Percentiles rank a stretch among this genome's conserved stretches.
Evolutionary conservation across 768 basidiomycete species (phyloP).

Genomic region (Russula virescens): DNA sequence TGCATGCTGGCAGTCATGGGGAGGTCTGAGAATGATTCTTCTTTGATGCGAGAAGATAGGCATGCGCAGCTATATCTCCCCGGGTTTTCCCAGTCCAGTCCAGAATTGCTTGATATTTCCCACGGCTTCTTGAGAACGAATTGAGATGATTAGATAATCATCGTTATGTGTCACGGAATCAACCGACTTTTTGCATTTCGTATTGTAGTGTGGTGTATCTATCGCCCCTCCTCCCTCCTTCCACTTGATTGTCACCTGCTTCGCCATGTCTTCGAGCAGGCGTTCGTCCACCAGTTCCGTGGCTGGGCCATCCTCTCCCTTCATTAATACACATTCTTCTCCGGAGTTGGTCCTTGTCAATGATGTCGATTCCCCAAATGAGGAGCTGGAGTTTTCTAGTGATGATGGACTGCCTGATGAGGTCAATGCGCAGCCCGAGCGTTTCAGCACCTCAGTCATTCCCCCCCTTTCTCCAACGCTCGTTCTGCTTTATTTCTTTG

Average conservation of each 20-base stretch:
- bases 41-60: too few species aligned
- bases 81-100: too few species aligned
- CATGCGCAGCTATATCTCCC: too few species aligned
- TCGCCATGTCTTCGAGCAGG: slow-evolving; percentile 15
- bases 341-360: slow-evolving; percentile 62
- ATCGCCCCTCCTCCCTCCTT: too few species aligned
- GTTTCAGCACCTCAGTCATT: slow-evolving; percentile 33
- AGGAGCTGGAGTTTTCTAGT: slow-evolving; percentile 34
- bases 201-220: too few species aligned
- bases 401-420: slow-evolving; percentile 42
- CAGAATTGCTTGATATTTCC: neutral
- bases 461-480: slow-evolving; percentile 52
- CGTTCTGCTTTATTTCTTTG: slow-evolving; percentile 64
- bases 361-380: slow-evolving; percentile 40
- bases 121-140: neutral
- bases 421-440: slow-evolving; percentile 26
- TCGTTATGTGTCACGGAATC: neutral
- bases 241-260: neutral
- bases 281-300: slow-evolving; percentile 14
- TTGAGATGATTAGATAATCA: slow-evolving; percentile 15
- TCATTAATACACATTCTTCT: neutral
- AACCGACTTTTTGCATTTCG: neutral
- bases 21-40: neutral
- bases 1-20: neutral
- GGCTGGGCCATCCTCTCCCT: slow-evolving; percentile 7